Evolutionary conservation across 192 early-diverging fungal species (phyloP).

Genomic region (Coemansia sp.): DNA sequence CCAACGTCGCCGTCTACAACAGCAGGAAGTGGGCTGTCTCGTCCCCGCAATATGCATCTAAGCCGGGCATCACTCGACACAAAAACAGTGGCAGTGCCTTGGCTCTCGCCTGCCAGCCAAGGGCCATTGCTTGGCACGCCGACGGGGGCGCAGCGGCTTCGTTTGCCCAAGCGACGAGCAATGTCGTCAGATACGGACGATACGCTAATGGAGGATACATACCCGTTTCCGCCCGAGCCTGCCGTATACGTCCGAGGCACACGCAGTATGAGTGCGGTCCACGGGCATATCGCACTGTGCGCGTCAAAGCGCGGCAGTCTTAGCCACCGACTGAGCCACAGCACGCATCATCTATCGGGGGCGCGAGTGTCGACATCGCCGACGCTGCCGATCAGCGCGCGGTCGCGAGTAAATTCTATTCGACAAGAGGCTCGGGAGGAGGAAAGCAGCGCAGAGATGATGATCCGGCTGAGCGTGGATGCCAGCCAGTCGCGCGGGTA

Average conservation of each 20-base stretch:
- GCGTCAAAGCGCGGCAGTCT: conserved; percentile 29
- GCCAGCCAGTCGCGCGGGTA: conserved; percentile 50
- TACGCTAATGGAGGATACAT: conserved; percentile 7
- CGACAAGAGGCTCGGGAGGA: conserved; percentile 7
- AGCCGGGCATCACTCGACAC: conserved; percentile 14
- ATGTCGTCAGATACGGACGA: conserved; percentile 33
- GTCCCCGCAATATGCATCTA: conserved; percentile 34
- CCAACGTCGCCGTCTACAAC: conserved; percentile 24
- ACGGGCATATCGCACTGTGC: conserved; percentile 39
- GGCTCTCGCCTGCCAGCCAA: conserved; percentile 24
- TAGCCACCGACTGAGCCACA: conserved; percentile 40
- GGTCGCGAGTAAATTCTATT: conserved; percentile 42
- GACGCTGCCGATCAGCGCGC: conserved; percentile 39
- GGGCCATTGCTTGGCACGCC: conserved; percentile 2
- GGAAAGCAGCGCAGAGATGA: conserved; percentile 33
- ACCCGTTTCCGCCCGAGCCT: conserved; percentile 10
- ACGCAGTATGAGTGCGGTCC: conserved; percentile 43
- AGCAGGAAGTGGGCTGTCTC: neutral
- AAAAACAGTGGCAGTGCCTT: conserved; percentile 10
- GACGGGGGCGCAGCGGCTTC: conserved; percentile 28
- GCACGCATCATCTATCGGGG: conserved; percentile 13
- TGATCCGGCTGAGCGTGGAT: conserved; percentile 50
- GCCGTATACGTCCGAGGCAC: conserved; percentile 24
- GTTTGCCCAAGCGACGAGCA: conserved; percentile 47
- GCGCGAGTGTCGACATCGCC: conserved; percentile 21